Conservation (phyloP, 129 eudicot genomes). For the Apium graveolens region DNA sequence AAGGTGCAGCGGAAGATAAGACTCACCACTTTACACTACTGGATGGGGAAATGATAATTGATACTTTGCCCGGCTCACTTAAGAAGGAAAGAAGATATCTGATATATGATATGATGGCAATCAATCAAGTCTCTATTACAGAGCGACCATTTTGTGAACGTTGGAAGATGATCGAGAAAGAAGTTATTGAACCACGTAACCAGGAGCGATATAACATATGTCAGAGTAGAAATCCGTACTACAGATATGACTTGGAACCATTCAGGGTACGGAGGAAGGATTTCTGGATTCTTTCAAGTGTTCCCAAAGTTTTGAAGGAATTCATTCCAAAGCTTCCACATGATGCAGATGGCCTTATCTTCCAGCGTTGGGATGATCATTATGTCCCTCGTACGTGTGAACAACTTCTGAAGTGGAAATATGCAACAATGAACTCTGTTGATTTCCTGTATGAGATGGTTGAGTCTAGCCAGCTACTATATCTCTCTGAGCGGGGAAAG, state of each 20-base stretch:
- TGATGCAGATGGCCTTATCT: constrained; percentile 95
- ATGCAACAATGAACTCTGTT: constrained; percentile 86
- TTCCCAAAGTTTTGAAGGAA: constrained; percentile 71
- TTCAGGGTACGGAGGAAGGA: constrained; percentile 98
- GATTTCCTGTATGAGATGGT: constrained; percentile 89
- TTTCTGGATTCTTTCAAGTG: constrained; percentile 91
- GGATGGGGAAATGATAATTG: constrained; percentile 98
- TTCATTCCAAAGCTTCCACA: constrained; percentile 94
- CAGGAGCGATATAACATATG: constrained; percentile 50
- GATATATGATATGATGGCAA: constrained; percentile 89
- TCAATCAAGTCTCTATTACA: constrained; percentile 51
- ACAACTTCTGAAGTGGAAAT: constrained; percentile 97
- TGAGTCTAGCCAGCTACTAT: constrained; percentile 58
- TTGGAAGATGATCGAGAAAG: constrained; percentile 96
- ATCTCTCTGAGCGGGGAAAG: constrained; percentile 80
- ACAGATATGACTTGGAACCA: constrained; percentile 90
- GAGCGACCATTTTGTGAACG: constrained; percentile 84
- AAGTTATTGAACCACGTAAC: constrained; percentile 85
- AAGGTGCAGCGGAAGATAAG: constrained; percentile 32
- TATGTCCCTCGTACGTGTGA: constrained; percentile 95
- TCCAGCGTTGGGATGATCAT: constrained; percentile 98
- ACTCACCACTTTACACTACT: constrained; percentile 86
- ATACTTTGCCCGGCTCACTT: constrained; percentile 66
- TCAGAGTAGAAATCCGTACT: constrained; percentile 45
- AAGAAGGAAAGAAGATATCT: constrained; percentile 97